These are phyloP conservation scores for Psidium guajava DNA, from an alignment of 345 rosid genomes.

Conservation along the genomic window DNA sequence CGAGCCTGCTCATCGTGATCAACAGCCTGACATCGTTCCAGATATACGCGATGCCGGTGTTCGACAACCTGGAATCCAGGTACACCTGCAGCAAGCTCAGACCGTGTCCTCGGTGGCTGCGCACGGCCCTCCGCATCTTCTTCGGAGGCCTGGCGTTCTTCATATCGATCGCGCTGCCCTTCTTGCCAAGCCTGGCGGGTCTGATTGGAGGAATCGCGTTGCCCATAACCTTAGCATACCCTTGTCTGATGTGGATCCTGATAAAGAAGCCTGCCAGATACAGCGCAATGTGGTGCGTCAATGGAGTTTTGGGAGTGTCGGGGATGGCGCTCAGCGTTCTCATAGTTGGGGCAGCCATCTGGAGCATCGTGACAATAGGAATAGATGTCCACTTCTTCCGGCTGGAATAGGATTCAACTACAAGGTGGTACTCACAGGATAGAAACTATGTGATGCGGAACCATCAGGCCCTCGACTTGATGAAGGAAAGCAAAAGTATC, in stretches of 20 bases:
- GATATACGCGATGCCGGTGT: conserved; percentile 54
- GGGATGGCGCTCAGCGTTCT: conserved; percentile 36
- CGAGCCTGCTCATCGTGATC: conserved; percentile 35
- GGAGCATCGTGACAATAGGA: conserved; percentile 35
- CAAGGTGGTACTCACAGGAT: neutral
- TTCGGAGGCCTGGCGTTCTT: conserved; percentile 40
- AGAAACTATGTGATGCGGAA: neutral
- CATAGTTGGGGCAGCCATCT: conserved; percentile 28
- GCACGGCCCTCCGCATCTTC: conserved; percentile 22
- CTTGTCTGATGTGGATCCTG: conserved; percentile 43
- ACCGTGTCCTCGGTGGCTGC: conserved; percentile 47
- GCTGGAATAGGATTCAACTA: conserved; percentile 10
- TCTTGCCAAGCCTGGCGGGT: conserved; percentile 48
- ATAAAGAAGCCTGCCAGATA: conserved; percentile 28
- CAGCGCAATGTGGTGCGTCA: conserved; percentile 22
- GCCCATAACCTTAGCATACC: conserved; percentile 45
- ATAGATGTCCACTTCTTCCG: conserved; percentile 41
- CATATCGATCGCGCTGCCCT: conserved; percentile 42
- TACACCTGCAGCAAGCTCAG: conserved; percentile 25
- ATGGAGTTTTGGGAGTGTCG: conserved; percentile 19
- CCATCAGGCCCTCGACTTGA: neutral
- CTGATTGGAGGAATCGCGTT: conserved; percentile 43
- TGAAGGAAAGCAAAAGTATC: neutral
- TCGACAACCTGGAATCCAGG: conserved; percentile 42
- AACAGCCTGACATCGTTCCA: conserved; percentile 49